Conservation (phyloP, 2,329 filamentous ascomycete genomes). For the Penicillium aurantiogriseum region DNA sequence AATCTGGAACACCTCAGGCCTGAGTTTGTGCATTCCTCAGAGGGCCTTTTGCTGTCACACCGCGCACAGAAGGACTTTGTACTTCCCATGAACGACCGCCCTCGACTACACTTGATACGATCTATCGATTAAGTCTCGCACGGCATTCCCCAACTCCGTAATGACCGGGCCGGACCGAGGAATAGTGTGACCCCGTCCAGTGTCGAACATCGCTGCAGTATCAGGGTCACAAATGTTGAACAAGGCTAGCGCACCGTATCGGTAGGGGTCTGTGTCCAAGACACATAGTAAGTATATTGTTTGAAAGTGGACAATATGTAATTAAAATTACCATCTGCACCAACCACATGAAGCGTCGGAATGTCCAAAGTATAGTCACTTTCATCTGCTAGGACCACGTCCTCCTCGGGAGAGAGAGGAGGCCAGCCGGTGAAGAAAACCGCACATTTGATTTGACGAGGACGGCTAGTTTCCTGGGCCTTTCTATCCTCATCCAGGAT, state of each 20-base stretch:
- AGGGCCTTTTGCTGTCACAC: neutral
- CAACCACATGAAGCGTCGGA: constrained; percentile 44
- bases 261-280: constrained; percentile 53
- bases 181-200: constrained; percentile 63
- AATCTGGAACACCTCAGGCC: neutral
- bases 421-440: constrained; percentile 53
- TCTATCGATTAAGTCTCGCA: constrained; percentile 17
- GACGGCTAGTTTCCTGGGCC: constrained; percentile 35
- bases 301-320: constrained; percentile 16
- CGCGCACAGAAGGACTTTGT: neutral
- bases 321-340: constrained; percentile 25
- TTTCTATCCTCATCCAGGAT: constrained; percentile 53
- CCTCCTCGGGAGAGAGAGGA: constrained; percentile 34
- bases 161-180: constrained; percentile 43
- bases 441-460: constrained; percentile 45
- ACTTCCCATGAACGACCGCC: neutral
- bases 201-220: constrained; percentile 61
- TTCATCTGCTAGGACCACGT: constrained; percentile 42
- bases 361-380: constrained; percentile 41
- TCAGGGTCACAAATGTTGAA: constrained; percentile 63
- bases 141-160: constrained; percentile 18
- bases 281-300: neutral
- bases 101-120: neutral
- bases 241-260: constrained; percentile 60
- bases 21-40: neutral